Evolutionary conservation across 306 rosid genomes (phyloP), one percentile per base, ranked within the genome.

Genomic region (Fragaria nilgerrensis): DNA sequence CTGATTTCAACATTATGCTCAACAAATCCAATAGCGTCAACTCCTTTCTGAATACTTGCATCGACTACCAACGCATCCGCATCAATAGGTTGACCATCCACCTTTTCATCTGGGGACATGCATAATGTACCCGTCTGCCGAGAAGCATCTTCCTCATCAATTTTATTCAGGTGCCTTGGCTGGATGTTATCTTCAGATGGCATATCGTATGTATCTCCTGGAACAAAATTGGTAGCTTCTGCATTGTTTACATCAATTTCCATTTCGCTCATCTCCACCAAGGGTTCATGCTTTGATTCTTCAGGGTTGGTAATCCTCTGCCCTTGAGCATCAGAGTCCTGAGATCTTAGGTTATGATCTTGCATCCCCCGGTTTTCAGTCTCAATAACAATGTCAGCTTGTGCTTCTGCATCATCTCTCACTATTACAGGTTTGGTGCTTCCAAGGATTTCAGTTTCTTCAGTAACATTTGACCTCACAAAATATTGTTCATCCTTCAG

Each of bases 341-440:
- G 86, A 77, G 86, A 87, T 70, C 71, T 89, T 41, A 75, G 59
- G 55, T 86, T 76, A 77, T 75, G 45, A 39, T 53, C 81, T 77
- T 86, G 87, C 9, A 78, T 81, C 37, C 79, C 85, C 79, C 68
- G 80, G 75, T 71, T 71, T 79, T 86, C 85, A 2, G 73, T 62
- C 73, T 79, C 84, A 75, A 68, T 25, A 64, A 86, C 75, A 43
- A 77, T 19, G 52, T 81, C 83, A 70, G 80, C 74, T 75, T 77
- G 88, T 11, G 76, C 82, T 80, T 88, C 93, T 15, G 74, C 66
- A 79, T 84, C 85, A 81, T 80, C 84, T 82, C 81, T 86, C 76
- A 41, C 81, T 12, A 80, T 63, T 69, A 68, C 62, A 79, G 85
- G 72, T 64, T 80, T 88, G 64, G 63, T 71, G 76, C 73, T 77